Conservation (phyloP, 257 asterid species). For the Solanum arcanum region DNA sequence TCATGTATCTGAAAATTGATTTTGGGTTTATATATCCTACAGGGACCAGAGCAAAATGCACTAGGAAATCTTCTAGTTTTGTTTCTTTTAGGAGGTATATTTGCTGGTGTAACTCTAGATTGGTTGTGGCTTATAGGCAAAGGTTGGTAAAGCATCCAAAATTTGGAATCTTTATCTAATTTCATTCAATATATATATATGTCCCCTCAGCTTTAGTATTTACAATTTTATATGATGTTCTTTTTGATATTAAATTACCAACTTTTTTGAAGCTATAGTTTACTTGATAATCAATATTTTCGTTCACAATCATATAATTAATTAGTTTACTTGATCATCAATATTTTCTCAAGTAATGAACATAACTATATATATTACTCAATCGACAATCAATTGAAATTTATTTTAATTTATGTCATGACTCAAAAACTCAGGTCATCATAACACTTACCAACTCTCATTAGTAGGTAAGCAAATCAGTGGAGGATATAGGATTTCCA, state of each 20-base stretch:
- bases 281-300: background rate
- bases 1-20: background rate
- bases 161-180: background rate
- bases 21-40: background rate
- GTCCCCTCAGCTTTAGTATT: background rate
- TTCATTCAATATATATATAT: background rate
- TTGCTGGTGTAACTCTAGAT: slow-evolving; percentile 25
- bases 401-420: too few species aligned
- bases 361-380: background rate
- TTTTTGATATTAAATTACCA: background rate
- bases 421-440: too few species aligned
- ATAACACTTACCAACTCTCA: too few species aligned
- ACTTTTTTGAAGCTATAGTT: background rate
- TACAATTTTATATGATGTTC: background rate
- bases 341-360: background rate
- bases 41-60: slow-evolving; percentile 39
- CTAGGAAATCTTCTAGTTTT: slow-evolving; percentile 25
- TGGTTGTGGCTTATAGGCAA: slow-evolving; percentile 43
- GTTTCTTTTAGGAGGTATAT: slow-evolving; percentile 31
- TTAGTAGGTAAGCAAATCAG: too few species aligned
- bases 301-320: background rate
- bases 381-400: too few species aligned
- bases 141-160: slow-evolving; percentile 23
- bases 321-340: background rate
- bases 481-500: too few species aligned